phyloP scores from a whole-genome alignment of 768 basidiomycete genomes.

The Russula vinacea region DNA sequence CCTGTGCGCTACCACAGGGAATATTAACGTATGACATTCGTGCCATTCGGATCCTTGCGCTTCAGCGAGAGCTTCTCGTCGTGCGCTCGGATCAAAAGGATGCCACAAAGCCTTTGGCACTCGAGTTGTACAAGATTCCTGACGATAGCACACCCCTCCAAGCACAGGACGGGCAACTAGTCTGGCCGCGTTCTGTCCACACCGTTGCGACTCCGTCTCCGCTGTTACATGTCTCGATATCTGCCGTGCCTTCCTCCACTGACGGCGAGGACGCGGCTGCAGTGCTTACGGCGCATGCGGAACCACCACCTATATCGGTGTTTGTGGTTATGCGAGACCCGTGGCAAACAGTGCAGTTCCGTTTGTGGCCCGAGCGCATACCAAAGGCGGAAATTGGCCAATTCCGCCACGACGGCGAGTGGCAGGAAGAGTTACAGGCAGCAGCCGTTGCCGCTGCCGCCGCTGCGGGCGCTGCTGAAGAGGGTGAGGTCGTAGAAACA shows the following conservation, averaged over 20 bases:
- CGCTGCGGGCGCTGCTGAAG: not conserved
- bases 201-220: slow-evolving; percentile 17
- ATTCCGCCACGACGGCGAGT: slow-evolving; percentile 19
- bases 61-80: slow-evolving; percentile 28
- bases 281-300: slow-evolving; percentile 17
- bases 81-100: slow-evolving; percentile 25
- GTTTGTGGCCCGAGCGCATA: slow-evolving; percentile 28
- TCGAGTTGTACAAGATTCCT: slow-evolving; percentile 27
- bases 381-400: slow-evolving; percentile 18
- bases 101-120: slow-evolving; percentile 13
- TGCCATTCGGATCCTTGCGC: slow-evolving; percentile 26
- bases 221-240: slow-evolving; percentile 18
- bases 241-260: slow-evolving; percentile 20
- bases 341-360: slow-evolving; percentile 26
- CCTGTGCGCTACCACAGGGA: slow-evolving; percentile 22
- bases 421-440: slow-evolving; percentile 24
- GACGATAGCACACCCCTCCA: slow-evolving; percentile 3
- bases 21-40: slow-evolving; percentile 26
- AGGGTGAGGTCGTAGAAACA: slow-evolving; percentile 14
- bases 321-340: slow-evolving; percentile 26
- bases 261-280: slow-evolving; percentile 21
- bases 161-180: not conserved
- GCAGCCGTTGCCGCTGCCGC: not conserved
- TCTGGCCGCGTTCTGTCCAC: slow-evolving; percentile 25
- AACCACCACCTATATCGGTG: slow-evolving; percentile 25